These are phyloP conservation scores for Leptomonas seymouri DNA, from an alignment of 208 protist species.

Conservation along the genomic window DNA sequence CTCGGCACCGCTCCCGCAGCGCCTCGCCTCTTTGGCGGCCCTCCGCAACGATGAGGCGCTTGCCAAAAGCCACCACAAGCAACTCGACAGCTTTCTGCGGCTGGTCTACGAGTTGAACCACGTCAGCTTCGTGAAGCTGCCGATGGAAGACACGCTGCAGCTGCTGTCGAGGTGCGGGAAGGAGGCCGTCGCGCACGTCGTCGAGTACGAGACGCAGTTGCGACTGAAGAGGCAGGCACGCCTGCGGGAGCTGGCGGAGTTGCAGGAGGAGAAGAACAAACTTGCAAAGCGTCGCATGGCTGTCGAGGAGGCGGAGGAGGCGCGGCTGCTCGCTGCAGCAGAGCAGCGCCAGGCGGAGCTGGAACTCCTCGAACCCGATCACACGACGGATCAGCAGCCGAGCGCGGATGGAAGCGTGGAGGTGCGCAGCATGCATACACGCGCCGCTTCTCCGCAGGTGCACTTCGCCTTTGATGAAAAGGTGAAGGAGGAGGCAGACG, in stretches of 20 bases:
- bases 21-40: background rate
- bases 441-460: background rate
- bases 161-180: slow-evolving; percentile 77
- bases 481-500: slow-evolving; percentile 16
- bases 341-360: slow-evolving; percentile 35
- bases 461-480: slow-evolving; percentile 10
- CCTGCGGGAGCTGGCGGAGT: slow-evolving; percentile 45
- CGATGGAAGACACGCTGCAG: slow-evolving; percentile 80
- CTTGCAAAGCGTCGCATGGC: slow-evolving; percentile 41
- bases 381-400: background rate
- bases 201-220: slow-evolving; percentile 78
- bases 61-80: slow-evolving; percentile 70
- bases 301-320: slow-evolving; percentile 44
- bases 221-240: slow-evolving; percentile 51
- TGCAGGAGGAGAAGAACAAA: slow-evolving; percentile 40
- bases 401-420: background rate
- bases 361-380: slow-evolving; percentile 12
- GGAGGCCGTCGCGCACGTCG: slow-evolving; percentile 66
- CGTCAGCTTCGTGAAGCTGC: slow-evolving; percentile 81
- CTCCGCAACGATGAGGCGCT: slow-evolving; percentile 28
- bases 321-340: slow-evolving; percentile 24
- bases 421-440: background rate
- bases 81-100: slow-evolving; percentile 73
- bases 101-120: slow-evolving; percentile 92
- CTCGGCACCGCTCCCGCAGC: background rate